Base-by-base conservation (phyloP, 1,284 basidiomycete genomes). In the Coniophora puteana region DNA sequence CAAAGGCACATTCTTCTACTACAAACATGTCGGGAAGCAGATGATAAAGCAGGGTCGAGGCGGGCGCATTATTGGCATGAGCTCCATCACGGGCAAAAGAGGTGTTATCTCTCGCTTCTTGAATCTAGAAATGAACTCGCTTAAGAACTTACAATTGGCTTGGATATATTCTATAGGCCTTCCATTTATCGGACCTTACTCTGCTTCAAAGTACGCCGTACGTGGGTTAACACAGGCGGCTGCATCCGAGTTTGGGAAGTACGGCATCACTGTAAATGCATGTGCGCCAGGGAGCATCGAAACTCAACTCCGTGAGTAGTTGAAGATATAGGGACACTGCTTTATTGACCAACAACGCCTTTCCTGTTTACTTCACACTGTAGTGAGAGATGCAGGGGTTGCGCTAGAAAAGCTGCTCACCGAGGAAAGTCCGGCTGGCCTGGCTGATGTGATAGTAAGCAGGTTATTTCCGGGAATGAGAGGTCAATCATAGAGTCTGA, bases 201-300 rank as follows among this genome's bases (percentile, higher is more conserved):
- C 38, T 45, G 39, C 25, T 10, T 54, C 51, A 20, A 61, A 62
- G 43, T 59, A 58, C 40, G 60, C 58, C 13, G 50, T 62, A 5
- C 38, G 55, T 25, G 52, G 55, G 4, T 40, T 62, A 26, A 53
- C 51, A 8, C 51, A 52, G 30, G 18, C 31, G 14, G 37, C 50
- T 43, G 61, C 63, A 8, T 27, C 42, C 8, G 63, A 63, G 37
- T 42, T 61, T 10, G 59, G 54, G 5, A 38, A 45, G 27, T 38
- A 61, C 37, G 51, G 52, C 18, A 62, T 65, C 43, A 65, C 60
- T 5, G 61, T 60, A 18, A 65, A 65, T 34, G 52, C 57, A 14
- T 65, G 64, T 48, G 58, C 58, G n/a, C 62, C 63, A 3, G 54
- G 57, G 20, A 14, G 17, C 21, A 23, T 35, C 23, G 33, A 35